Percentiles rank a stretch among this genome's conserved stretches.
phyloP scores from a whole-genome alignment of 129 eudicot genomes.

The Cynara cardunculus region DNA sequence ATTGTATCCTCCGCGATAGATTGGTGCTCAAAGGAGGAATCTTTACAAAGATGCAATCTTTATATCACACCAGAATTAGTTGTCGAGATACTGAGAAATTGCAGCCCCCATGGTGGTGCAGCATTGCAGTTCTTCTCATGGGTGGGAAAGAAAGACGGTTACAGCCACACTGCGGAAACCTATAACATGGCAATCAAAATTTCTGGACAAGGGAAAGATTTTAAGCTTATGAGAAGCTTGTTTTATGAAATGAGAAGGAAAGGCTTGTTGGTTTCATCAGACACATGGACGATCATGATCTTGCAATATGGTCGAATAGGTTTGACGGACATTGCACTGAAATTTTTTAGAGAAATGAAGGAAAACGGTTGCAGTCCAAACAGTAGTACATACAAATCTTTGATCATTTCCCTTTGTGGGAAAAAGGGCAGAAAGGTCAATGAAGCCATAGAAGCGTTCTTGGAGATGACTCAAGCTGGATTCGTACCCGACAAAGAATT shows the following conservation, averaged over 20 bases:
- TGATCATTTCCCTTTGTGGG: slow-evolving; percentile 77
- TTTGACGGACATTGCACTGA: slow-evolving; percentile 69
- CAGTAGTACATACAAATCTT: slow-evolving; percentile 56
- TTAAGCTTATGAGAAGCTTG: slow-evolving; percentile 67
- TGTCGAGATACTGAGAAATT: slow-evolving; percentile 44
- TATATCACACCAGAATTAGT: slow-evolving; percentile 60
- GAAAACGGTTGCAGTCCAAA: slow-evolving; percentile 55
- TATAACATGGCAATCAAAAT: slow-evolving; percentile 83
- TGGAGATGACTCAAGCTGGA: slow-evolving; percentile 57
- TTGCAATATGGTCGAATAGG: slow-evolving; percentile 82
- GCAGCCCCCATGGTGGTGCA: slow-evolving; percentile 38
- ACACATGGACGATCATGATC: slow-evolving; percentile 89
- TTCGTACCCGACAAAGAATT: slow-evolving; percentile 66
- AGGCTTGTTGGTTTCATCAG: slow-evolving; percentile 51
- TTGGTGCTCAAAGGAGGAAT: slow-evolving; percentile 57
- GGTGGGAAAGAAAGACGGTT: slow-evolving; percentile 59
- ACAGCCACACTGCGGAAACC: slow-evolving; percentile 53
- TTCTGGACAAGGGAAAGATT: slow-evolving; percentile 82
- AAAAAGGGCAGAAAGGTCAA: slow-evolving; percentile 72
- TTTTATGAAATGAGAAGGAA: slow-evolving; percentile 69
- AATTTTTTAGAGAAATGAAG: slow-evolving; percentile 65
- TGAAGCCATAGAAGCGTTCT: slow-evolving; percentile 49
- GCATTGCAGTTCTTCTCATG: slow-evolving; percentile 72
- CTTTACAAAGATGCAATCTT: slow-evolving; percentile 44
- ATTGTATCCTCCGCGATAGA: slow-evolving; percentile 58